These are phyloP conservation scores for Porphyrellus cyaneotinctus DNA, from an alignment of 768 basidiomycete species.

Conservation along the genomic window DNA sequence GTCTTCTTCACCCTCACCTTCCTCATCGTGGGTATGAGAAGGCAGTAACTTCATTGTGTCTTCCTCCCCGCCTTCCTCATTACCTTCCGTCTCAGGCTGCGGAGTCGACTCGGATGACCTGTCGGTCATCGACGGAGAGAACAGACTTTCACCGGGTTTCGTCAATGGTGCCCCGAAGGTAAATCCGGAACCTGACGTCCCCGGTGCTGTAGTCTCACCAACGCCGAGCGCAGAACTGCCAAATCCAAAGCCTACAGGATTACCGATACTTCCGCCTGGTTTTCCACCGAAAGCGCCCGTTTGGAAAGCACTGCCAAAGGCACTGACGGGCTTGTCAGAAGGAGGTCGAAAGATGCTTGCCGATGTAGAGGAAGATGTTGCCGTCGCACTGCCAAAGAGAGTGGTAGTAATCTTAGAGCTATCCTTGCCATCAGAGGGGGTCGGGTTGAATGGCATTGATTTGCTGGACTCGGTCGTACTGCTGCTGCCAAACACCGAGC, in stretches of 20 bases:
- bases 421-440: conserved; percentile 11
- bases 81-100: conserved; percentile 24
- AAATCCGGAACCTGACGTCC: conserved; percentile 17
- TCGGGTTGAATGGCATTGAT: conserved; percentile 8
- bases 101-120: conserved; percentile 29
- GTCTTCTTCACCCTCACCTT: conserved; percentile 79
- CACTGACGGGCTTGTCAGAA: conserved; percentile 23
- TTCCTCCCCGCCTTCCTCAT: conserved; percentile 30
- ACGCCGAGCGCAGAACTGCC: conserved; percentile 20
- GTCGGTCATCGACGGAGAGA: conserved; percentile 28
- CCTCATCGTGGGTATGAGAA: conserved; percentile 50
- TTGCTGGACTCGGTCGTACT: conserved; percentile 14
- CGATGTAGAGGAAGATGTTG: conserved; percentile 9
- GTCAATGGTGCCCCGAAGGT: conserved; percentile 20
- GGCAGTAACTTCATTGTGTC: conserved; percentile 23
- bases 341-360: conserved; percentile 20
- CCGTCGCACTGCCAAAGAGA: conserved; percentile 20
- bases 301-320: conserved; percentile 30
- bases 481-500: conserved; percentile 24
- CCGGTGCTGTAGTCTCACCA: conserved; percentile 16
- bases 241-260: conserved; percentile 60
- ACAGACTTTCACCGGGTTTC: conserved; percentile 23
- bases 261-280: conserved; percentile 50
- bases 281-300: conserved; percentile 26
- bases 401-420: conserved; percentile 9